Evolutionary conservation across 495 filamentous ascomycete genomes (phyloP).

Genomic region (Aspergillus heteromorphus): DNA sequence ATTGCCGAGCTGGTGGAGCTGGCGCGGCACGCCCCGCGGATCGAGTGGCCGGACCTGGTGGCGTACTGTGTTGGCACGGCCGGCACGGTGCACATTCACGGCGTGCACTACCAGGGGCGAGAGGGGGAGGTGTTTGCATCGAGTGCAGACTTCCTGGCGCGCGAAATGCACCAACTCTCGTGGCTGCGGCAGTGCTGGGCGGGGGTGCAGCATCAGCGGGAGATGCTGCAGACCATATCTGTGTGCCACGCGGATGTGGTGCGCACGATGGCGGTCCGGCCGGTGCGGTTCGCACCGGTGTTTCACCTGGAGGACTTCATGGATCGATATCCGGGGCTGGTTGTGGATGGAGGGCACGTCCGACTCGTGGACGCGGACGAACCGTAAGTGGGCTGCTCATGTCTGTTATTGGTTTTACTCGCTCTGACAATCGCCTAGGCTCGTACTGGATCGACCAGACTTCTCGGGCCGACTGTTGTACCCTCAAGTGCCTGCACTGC

Average conservation of each 20-base stretch:
- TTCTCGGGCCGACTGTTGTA: conserved; percentile 13
- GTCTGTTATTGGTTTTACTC: not conserved
- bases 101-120: conserved; percentile 67
- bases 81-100: conserved; percentile 80
- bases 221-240: conserved; percentile 68
- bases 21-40: conserved; percentile 54
- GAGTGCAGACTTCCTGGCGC: conserved; percentile 65
- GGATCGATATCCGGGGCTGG: conserved; percentile 61
- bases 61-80: conserved; percentile 79
- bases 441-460: conserved; percentile 6
- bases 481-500: conserved; percentile 16
- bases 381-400: not conserved
- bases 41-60: conserved; percentile 80
- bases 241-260: conserved; percentile 68
- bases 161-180: conserved; percentile 72
- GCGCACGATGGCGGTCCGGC: conserved; percentile 58
- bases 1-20: conserved; percentile 79
- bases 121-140: conserved; percentile 59
- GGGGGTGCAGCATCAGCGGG: conserved; percentile 71
- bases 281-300: conserved; percentile 65
- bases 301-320: conserved; percentile 86
- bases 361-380: conserved; percentile 50
- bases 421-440: not conserved
- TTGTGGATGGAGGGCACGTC: conserved; percentile 50
- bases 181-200: conserved; percentile 71